These are phyloP conservation scores for Pyrenochaeta sp. DNA, from an alignment of 2,329 filamentous ascomycete genomes.

Conservation along the genomic window DNA sequence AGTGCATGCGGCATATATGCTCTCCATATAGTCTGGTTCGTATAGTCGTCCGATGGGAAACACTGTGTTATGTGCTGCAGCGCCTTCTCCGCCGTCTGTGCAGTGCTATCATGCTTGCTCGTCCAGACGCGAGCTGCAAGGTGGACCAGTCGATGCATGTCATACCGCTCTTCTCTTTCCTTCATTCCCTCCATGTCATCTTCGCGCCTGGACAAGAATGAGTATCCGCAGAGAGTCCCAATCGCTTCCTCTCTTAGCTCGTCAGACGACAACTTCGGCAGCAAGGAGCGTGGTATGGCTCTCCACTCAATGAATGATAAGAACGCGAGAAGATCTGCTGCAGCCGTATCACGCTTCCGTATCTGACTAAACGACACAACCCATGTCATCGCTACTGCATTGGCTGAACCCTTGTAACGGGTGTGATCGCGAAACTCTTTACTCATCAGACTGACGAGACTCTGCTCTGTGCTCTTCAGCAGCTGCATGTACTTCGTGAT, in stretches of 20 bases:
- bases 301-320: conserved; percentile 23
- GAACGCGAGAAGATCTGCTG: conserved; percentile 50
- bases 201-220: no score
- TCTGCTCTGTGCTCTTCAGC: conserved; percentile 39
- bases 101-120: background rate
- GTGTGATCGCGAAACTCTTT: conserved; percentile 49
- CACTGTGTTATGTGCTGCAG: conserved; percentile 10
- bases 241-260: no score
- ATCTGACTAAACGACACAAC: conserved; percentile 52
- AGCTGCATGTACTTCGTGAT: conserved; percentile 47
- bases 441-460: conserved; percentile 46
- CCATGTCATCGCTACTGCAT: conserved; percentile 54
- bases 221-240: no score
- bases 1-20: conserved; percentile 20
- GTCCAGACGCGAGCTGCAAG: no score
- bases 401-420: conserved; percentile 45
- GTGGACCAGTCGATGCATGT: no score
- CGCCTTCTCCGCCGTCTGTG: background rate
- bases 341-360: conserved; percentile 29
- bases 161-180: no score
- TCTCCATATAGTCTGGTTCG: conserved; percentile 15
- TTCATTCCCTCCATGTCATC: no score
- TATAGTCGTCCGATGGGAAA: conserved; percentile 14
- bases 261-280: no score
- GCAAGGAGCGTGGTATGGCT: conserved; percentile 21